Percentiles rank a stretch among this genome's conserved stretches.
These are phyloP conservation scores for Nadsonia fulvescens DNA, from an alignment of 805 yeast genomes.

Conservation along the genomic window DNA sequence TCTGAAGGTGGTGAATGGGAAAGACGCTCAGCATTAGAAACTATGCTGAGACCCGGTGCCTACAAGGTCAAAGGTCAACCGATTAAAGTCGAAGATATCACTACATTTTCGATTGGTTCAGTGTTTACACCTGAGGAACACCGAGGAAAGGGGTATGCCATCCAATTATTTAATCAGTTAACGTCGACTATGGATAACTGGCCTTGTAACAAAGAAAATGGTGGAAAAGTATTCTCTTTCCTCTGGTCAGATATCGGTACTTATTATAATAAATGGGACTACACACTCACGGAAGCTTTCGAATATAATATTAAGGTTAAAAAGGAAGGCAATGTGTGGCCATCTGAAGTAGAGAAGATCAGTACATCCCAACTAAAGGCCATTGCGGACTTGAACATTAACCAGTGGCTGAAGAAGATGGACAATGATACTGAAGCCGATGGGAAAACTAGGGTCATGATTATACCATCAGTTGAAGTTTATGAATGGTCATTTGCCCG, in stretches of 20 bases:
- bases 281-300: slow-evolving; percentile 8
- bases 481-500: slow-evolving; percentile 10
- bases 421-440: slow-evolving; percentile 10
- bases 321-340: too few relatives aligned
- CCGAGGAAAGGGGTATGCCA: slow-evolving; percentile 41
- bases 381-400: too few relatives aligned
- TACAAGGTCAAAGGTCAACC: slow-evolving; percentile 11
- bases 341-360: too few relatives aligned
- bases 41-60: slow-evolving; percentile 22
- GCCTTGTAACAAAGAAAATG: slow-evolving; percentile 12
- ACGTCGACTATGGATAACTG: slow-evolving; percentile 8
- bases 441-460: slow-evolving; percentile 10
- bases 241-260: slow-evolving; percentile 62
- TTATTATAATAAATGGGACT: slow-evolving; percentile 46
- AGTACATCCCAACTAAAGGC: too few relatives aligned
- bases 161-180: slow-evolving; percentile 23
- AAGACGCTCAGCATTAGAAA: slow-evolving; percentile 28
- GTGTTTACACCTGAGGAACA: slow-evolving; percentile 33
- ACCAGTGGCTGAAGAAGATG: slow-evolving; percentile 3
- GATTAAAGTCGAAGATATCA: slow-evolving; percentile 7
- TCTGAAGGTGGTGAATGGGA: slow-evolving; percentile 14
- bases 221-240: slow-evolving; percentile 19
- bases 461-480: slow-evolving; percentile 9
- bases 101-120: slow-evolving; percentile 29
- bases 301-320: too few relatives aligned